A percentile compares a stretch with the other conserved stretches of the same genome.
These are phyloP conservation scores for Hippophae tibetana DNA, from an alignment of 306 rosid genomes.

Conservation along the genomic window DNA sequence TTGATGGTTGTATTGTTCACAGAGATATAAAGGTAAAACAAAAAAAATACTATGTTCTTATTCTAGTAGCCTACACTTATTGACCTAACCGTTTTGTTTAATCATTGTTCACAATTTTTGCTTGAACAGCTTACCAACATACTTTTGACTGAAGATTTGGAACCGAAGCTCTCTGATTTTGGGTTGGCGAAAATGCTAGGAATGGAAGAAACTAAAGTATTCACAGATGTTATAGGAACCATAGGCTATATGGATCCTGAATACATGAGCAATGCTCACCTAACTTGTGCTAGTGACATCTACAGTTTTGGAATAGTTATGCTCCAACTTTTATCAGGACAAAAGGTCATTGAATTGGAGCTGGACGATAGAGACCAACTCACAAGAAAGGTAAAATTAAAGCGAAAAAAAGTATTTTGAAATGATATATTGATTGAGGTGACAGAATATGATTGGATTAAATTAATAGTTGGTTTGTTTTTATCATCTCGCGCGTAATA, in stretches of 20 bases:
- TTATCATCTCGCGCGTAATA: too few species aligned
- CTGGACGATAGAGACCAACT: constrained; percentile 81
- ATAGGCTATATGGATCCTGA: constrained; percentile 97
- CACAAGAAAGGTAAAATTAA: constrained; percentile 53
- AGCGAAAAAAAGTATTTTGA: too few species aligned
- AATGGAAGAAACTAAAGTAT: constrained; percentile 65
- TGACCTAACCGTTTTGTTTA: not conserved
- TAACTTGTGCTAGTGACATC: constrained; percentile 76
- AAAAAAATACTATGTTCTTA: not conserved
- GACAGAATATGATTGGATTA: too few species aligned
- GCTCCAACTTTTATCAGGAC: constrained; percentile 77
- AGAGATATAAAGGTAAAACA: constrained; percentile 82
- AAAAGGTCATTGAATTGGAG: constrained; percentile 69
- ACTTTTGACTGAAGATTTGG: constrained; percentile 52
- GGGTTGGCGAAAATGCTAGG: constrained; percentile 74
- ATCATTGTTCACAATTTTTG: not conserved
- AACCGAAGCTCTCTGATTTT: constrained; percentile 81
- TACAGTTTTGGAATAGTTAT: constrained; percentile 80
- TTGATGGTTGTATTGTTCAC: constrained; percentile 81
- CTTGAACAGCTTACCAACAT: constrained; percentile 65
- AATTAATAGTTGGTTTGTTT: too few species aligned
- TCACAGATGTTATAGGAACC: constrained; percentile 81
- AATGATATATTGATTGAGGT: too few species aligned
- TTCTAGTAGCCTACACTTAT: not conserved
- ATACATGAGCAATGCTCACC: constrained; percentile 80